A percentile compares a stretch with the other conserved stretches of the same genome.
phyloP scores from a whole-genome alignment of 768 basidiomycete genomes.

The Tulasnella sp. region DNA sequence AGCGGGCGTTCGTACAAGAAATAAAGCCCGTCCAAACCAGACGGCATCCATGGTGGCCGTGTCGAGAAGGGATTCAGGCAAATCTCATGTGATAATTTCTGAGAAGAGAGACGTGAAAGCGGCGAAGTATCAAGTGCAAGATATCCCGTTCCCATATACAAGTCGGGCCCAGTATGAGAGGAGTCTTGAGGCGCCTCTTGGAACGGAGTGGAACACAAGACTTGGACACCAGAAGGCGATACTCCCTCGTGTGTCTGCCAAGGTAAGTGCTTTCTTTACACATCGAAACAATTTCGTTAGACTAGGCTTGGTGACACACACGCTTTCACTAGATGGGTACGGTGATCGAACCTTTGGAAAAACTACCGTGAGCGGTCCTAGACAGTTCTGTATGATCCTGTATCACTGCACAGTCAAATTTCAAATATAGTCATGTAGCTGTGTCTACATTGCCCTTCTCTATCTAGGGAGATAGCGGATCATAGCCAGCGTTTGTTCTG shows the following conservation, averaged over 20 bases:
- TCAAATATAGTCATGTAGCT: background rate
- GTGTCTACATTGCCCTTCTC: background rate
- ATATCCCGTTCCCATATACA: constrained; percentile 94
- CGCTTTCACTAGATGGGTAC: constrained; percentile 60
- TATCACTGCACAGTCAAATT: background rate
- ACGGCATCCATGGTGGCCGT: constrained; percentile 78
- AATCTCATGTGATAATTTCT: constrained; percentile 90
- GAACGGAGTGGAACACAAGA: constrained; percentile 92
- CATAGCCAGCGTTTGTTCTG: constrained; percentile 21
- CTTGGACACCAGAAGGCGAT: constrained; percentile 82
- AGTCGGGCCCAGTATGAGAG: constrained; percentile 91
- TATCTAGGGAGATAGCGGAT: background rate
- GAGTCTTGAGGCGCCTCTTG: constrained; percentile 77
- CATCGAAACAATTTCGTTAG: background rate
- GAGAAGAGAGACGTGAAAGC: constrained; percentile 96
- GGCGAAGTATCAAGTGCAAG: constrained; percentile 83
- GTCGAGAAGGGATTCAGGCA: constrained; percentile 79
- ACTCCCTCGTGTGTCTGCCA: constrained; percentile 82
- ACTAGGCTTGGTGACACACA: background rate
- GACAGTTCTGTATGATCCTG: background rate
- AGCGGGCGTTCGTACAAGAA: constrained; percentile 61
- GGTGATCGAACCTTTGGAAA: constrained; percentile 70
- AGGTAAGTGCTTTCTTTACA: constrained; percentile 53
- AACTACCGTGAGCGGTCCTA: constrained; percentile 46
- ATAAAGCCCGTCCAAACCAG: constrained; percentile 70